Percentiles rank a stretch among this genome's conserved stretches.
Evolutionary conservation across 2,329 filamentous ascomycete genomes (phyloP).

Genomic region (Paracoccidioides brasiliensis): DNA sequence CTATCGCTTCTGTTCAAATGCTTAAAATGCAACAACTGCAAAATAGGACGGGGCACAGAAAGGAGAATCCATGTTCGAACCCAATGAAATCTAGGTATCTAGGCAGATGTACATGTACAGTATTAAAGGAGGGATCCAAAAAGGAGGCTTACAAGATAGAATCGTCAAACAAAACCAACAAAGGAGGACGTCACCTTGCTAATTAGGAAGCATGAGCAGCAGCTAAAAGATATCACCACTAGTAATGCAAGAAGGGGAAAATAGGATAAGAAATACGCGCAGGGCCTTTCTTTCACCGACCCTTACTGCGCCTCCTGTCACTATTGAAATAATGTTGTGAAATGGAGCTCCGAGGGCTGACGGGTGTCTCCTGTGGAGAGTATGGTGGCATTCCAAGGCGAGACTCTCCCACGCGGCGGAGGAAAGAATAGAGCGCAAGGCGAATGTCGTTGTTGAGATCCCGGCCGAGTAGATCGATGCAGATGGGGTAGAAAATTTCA

Average conservation of each 20-base stretch:
- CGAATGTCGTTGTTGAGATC: slow-evolving; percentile 73
- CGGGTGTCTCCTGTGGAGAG: slow-evolving; percentile 18
- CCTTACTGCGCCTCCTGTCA: slow-evolving; percentile 2
- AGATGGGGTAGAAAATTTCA: slow-evolving; percentile 70
- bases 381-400: slow-evolving; percentile 35
- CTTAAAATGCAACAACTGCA: neutral
- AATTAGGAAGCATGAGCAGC: neutral
- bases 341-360: slow-evolving; percentile 24
- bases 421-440: slow-evolving; percentile 59
- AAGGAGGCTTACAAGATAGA: neutral
- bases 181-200: neutral
- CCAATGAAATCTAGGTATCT: neutral
- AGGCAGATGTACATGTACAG: neutral
- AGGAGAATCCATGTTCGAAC: neutral
- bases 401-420: slow-evolving; percentile 73
- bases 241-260: neutral
- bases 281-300: neutral
- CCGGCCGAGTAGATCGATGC: slow-evolving; percentile 67
- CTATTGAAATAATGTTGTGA: slow-evolving; percentile 18
- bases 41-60: neutral
- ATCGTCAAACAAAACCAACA: neutral
- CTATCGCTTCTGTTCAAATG: neutral
- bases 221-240: neutral
- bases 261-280: neutral
- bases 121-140: neutral